Evolutionary conservation across 2,329 filamentous ascomycete species (phyloP).

Genomic region (Aschersonia sp.): DNA sequence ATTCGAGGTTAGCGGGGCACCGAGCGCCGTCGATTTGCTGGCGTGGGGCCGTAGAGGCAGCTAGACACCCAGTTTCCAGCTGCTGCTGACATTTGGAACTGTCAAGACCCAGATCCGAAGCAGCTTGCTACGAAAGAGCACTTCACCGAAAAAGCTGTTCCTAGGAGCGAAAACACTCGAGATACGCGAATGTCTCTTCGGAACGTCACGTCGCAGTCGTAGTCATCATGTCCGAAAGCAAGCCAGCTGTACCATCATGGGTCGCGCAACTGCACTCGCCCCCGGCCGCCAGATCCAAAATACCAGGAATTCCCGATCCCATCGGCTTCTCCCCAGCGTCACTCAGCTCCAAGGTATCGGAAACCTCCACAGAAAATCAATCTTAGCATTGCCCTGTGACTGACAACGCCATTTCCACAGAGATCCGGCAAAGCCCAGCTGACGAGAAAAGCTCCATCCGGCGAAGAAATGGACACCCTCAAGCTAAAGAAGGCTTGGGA

Average conservation of each 20-base stretch:
- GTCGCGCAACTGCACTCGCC: conserved; percentile 64
- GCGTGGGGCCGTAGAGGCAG: no score
- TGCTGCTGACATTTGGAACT: no score
- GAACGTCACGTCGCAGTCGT: background rate
- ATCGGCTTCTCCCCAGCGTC: conserved; percentile 59
- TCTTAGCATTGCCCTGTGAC: background rate
- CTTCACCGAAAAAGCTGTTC: no score
- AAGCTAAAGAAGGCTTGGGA: conserved; percentile 99
- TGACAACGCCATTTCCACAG: conserved; percentile 11
- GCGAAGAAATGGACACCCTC: conserved; percentile 83
- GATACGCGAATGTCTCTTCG: background rate
- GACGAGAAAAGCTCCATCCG: conserved; percentile 50
- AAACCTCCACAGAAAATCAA: background rate
- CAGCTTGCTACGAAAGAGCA: no score
- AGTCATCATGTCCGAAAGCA: conserved; percentile 15
- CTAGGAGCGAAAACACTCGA: no score
- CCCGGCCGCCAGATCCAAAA: conserved; percentile 51
- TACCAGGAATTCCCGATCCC: conserved; percentile 62
- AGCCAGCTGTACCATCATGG: conserved; percentile 53
- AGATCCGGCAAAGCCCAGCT: conserved; percentile 34
- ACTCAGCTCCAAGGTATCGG: conserved; percentile 40
- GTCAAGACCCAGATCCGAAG: no score
- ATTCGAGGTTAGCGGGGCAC: no score
- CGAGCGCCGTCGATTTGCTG: no score
- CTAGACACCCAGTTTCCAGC: no score